Conservation (phyloP, 345 rosid genomes). For the Physaria fendleri region DNA sequence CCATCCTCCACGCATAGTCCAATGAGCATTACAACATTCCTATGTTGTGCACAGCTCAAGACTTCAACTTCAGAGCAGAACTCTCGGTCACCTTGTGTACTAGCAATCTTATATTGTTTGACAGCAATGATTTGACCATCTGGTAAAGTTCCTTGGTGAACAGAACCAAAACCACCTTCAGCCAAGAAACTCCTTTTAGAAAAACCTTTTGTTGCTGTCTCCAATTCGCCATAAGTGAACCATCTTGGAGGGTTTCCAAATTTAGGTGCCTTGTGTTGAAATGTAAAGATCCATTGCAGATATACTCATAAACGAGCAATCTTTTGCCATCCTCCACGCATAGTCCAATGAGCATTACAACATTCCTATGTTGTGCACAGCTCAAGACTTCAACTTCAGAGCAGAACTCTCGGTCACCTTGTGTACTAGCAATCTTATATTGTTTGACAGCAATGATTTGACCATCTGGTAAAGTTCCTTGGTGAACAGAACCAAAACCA, state of each 20-base stretch:
- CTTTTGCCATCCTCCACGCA: conserved; percentile 89
- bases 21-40: conserved; percentile 89
- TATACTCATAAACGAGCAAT: conserved; percentile 82
- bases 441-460: conserved; percentile 94
- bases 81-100: conserved; percentile 91
- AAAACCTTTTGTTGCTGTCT: conserved; percentile 78
- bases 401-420: conserved; percentile 93
- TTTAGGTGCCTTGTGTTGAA: conserved; percentile 86
- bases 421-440: conserved; percentile 89
- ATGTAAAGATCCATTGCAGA: conserved; percentile 93
- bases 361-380: conserved; percentile 98
- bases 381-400: conserved; percentile 97
- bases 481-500: conserved; percentile 93
- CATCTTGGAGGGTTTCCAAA: conserved; percentile 97
- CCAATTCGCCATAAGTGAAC: conserved; percentile 78
- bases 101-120: conserved; percentile 89
- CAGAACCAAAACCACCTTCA: conserved; percentile 98
- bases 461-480: conserved; percentile 74
- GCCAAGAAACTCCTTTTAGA: conserved; percentile 85
- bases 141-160: conserved; percentile 73
- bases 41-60: conserved; percentile 95
- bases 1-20: conserved; percentile 88
- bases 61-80: conserved; percentile 99
- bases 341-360: conserved; percentile 83
- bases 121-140: conserved; percentile 91